phyloP scores from a whole-genome alignment of 352 stramenopile genomes.

The Globisporangium paddicum region DNA sequence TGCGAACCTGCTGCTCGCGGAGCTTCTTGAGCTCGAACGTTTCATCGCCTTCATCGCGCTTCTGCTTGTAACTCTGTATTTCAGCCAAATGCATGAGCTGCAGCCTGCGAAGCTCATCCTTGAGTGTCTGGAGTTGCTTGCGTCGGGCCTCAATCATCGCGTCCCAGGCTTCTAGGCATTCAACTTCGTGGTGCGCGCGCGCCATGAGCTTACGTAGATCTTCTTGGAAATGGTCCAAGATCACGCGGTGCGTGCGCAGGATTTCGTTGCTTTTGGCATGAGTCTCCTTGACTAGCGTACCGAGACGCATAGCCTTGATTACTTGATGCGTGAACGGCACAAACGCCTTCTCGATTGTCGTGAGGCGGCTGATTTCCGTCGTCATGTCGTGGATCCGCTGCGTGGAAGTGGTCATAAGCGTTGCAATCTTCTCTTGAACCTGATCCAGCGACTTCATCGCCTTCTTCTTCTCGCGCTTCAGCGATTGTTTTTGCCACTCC shows the following conservation, averaged over 20 bases:
- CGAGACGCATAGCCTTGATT: constrained; percentile 40
- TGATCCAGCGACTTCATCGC: constrained; percentile 53
- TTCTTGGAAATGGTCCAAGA: constrained; percentile 52
- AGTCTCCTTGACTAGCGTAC: constrained; percentile 31
- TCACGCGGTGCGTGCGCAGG: constrained; percentile 30
- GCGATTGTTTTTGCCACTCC: constrained; percentile 78
- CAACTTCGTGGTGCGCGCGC: constrained; percentile 47
- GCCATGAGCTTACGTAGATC: constrained; percentile 51
- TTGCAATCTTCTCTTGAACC: constrained; percentile 44
- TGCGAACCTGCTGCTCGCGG: constrained; percentile 35
- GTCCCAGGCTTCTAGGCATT: constrained; percentile 58
- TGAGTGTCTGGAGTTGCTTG: constrained; percentile 53
- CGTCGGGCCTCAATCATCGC: constrained; percentile 52
- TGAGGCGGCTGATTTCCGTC: constrained; percentile 55
- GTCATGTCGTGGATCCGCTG: constrained; percentile 58
- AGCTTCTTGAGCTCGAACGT: constrained; percentile 57
- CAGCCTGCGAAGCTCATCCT: constrained; percentile 48
- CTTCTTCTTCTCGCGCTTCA: constrained; percentile 82
- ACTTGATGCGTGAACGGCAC: constrained; percentile 77
- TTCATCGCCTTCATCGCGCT: constrained; percentile 64
- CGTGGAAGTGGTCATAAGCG: constrained; percentile 40
- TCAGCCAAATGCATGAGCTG: constrained; percentile 63
- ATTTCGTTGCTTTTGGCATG: constrained; percentile 37
- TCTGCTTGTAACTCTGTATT: constrained; percentile 47
- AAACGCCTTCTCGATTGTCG: constrained; percentile 61